Evolutionary conservation across 768 basidiomycete genomes (phyloP).

Genomic region (Fibroporia radiculosa): DNA sequence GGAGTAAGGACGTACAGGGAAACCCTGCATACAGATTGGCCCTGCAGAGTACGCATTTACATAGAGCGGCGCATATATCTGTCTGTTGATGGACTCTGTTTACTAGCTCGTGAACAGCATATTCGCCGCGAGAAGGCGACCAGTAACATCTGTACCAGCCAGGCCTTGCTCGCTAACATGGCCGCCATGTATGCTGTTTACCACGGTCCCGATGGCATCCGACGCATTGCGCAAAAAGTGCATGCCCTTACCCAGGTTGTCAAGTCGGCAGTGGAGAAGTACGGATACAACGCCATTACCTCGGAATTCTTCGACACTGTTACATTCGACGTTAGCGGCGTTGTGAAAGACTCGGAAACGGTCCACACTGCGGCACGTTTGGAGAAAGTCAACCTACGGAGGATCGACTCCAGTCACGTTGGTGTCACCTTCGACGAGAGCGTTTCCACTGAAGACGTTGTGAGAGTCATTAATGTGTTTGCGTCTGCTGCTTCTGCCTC

Average conservation of each 20-base stretch:
- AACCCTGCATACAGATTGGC: constrained; percentile 88
- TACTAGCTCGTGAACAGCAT: constrained; percentile 94
- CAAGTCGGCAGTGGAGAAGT: constrained; percentile 50
- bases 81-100: neutral
- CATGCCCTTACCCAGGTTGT: constrained; percentile 81
- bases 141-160: constrained; percentile 96
- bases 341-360: constrained; percentile 44
- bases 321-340: constrained; percentile 63
- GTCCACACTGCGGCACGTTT: constrained; percentile 64
- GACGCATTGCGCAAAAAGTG: constrained; percentile 83
- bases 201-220: constrained; percentile 84
- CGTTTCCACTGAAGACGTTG: constrained; percentile 65
- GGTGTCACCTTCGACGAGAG: constrained; percentile 94
- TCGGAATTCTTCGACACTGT: constrained; percentile 87
- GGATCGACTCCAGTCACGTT: constrained; percentile 63
- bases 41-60: constrained; percentile 62
- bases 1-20: constrained; percentile 79
- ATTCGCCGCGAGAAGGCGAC: constrained; percentile 98
- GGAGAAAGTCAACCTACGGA: constrained; percentile 78
- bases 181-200: constrained; percentile 98
- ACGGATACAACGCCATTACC: constrained; percentile 72
- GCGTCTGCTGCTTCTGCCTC: constrained; percentile 51
- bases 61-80: neutral
- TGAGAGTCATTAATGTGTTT: constrained; percentile 77
- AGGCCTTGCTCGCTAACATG: constrained; percentile 98